These are phyloP conservation scores for Seiridium cupressi DNA, from an alignment of 2,329 filamentous ascomycete species.

Conservation along the genomic window DNA sequence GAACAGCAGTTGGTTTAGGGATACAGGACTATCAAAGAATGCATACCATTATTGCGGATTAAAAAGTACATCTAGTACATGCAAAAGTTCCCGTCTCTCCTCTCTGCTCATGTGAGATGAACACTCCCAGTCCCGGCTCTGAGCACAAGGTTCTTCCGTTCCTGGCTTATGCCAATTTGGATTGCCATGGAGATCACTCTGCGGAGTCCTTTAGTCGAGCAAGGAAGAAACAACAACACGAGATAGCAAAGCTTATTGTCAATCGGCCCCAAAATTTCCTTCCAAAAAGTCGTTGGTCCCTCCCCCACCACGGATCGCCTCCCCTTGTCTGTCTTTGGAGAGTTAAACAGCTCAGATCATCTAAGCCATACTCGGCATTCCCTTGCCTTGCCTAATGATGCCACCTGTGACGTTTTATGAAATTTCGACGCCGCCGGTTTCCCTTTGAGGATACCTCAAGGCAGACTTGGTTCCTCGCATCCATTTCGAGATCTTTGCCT, in stretches of 20 bases:
- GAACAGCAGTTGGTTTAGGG: not conserved
- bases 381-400: no score
- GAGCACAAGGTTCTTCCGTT: no score
- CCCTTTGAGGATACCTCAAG: conserved; percentile 18
- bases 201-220: not conserved
- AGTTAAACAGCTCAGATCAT: not conserved
- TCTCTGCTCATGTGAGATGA: not conserved
- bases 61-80: not conserved
- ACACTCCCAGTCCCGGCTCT: not conserved
- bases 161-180: no score
- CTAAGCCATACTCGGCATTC: no score
- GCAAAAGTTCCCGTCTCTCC: not conserved
- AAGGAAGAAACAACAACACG: not conserved
- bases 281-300: conserved; percentile 5
- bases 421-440: conserved; percentile 8
- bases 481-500: conserved; percentile 24
- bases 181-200: no score
- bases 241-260: not conserved
- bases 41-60: not conserved
- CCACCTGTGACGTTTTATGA: not conserved
- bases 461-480: conserved; percentile 21
- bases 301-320: conserved; percentile 2
- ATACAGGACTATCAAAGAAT: not conserved
- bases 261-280: conserved; percentile 22
- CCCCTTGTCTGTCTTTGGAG: not conserved